phyloP scores from a whole-genome alignment of 78 protist genomes.

The Chrysochromulina tobinii region DNA sequence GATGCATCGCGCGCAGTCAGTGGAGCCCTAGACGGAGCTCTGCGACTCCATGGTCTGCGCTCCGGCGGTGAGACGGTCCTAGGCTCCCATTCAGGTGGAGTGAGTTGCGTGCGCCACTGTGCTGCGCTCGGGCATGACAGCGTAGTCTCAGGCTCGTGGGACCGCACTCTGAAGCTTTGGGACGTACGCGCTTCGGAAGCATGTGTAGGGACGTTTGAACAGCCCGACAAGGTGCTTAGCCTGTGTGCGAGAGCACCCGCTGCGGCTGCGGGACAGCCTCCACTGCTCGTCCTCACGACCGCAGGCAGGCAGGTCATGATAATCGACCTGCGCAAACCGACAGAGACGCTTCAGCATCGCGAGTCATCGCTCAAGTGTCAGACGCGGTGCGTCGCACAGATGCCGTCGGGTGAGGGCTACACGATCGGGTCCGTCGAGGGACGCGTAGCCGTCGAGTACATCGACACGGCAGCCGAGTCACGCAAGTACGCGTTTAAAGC shows the following conservation, averaged over 20 bases:
- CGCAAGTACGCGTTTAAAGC: conserved; percentile 91
- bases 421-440: conserved; percentile 87
- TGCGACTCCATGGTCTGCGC: background rate
- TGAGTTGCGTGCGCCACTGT: background rate
- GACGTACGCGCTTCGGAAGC: conserved; percentile 50
- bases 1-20: background rate
- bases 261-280: conserved; percentile 32
- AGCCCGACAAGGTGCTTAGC: conserved; percentile 38
- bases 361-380: conserved; percentile 82
- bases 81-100: background rate
- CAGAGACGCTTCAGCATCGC: conserved; percentile 65
- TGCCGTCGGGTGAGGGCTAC: conserved; percentile 65
- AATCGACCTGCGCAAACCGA: conserved; percentile 62
- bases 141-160: conserved; percentile 85
- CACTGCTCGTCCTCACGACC: conserved; percentile 67
- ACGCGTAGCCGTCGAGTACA: conserved; percentile 88
- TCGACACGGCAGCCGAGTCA: conserved; percentile 54
- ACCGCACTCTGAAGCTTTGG: conserved; percentile 75
- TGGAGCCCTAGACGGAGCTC: background rate
- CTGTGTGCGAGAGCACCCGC: background rate
- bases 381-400: conserved; percentile 71
- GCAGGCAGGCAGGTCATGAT: conserved; percentile 56
- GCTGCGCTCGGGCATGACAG: background rate
- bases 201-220: background rate
- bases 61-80: background rate